Percentiles rank a stretch among this genome's conserved stretches.
phyloP scores from a whole-genome alignment of 768 basidiomycete species.

The Rhizopogon vinicolor region DNA sequence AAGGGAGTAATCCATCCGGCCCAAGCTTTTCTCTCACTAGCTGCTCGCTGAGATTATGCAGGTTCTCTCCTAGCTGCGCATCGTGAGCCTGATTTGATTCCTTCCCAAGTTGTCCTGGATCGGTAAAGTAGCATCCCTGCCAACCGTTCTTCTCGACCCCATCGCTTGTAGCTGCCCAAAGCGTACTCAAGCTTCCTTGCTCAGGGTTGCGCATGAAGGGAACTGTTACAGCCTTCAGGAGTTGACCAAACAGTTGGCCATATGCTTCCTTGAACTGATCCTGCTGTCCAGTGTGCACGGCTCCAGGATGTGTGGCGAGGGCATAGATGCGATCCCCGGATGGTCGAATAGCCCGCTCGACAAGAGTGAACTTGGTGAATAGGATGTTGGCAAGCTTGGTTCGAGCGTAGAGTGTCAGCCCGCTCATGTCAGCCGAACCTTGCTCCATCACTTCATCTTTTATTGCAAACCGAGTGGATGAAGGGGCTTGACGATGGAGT shows the following conservation, averaged over 20 bases:
- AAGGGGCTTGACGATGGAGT: slow-evolving; percentile 33
- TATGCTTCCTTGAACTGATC: slow-evolving; percentile 24
- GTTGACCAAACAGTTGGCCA: slow-evolving; percentile 15
- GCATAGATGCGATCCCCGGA: slow-evolving; percentile 16
- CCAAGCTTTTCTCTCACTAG: slow-evolving; percentile 21
- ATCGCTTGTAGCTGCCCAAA: slow-evolving; percentile 27
- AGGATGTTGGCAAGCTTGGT: slow-evolving; percentile 27
- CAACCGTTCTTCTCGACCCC: slow-evolving; percentile 18
- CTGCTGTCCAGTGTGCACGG: slow-evolving; percentile 21
- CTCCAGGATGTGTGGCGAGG: slow-evolving; percentile 12
- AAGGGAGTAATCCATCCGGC: slow-evolving; percentile 16
- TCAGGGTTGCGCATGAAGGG: slow-evolving; percentile 25
- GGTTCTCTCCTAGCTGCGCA: slow-evolving; percentile 18
- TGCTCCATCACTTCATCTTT: slow-evolving; percentile 33
- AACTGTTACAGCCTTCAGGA: slow-evolving; percentile 15
- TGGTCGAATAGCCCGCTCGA: slow-evolving; percentile 19
- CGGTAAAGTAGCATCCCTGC: slow-evolving; percentile 23
- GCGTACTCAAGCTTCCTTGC: slow-evolving; percentile 20
- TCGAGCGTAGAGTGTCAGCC: slow-evolving; percentile 31
- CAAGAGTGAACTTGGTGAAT: slow-evolving; percentile 28
- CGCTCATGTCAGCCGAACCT: slow-evolving; percentile 14
- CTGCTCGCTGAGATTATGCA: slow-evolving; percentile 28
- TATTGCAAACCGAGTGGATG: slow-evolving; percentile 27
- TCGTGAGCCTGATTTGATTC: slow-evolving; percentile 19
- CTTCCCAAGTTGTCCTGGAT: slow-evolving; percentile 16